Percentiles rank a stretch among this genome's conserved stretches.
phyloP scores from a whole-genome alignment of 2,329 filamentous ascomycete genomes.

The Cryphonectria naterciae region DNA sequence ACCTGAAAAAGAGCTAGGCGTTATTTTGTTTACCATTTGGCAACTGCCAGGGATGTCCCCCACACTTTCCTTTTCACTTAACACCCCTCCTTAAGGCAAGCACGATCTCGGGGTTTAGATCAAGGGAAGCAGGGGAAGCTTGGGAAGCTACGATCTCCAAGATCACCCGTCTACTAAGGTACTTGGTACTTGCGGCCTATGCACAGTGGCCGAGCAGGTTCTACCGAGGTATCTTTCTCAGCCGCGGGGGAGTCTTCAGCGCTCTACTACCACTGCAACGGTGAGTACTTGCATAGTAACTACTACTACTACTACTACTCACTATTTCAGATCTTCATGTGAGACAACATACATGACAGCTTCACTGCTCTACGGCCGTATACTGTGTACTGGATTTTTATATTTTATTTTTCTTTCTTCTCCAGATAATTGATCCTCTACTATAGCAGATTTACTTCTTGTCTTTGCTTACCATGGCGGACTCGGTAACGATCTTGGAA shows the following conservation, averaged over 20 bases:
- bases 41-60: constrained; percentile 3
- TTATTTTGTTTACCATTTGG: neutral
- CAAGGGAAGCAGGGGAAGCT: neutral
- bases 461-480: constrained; percentile 39
- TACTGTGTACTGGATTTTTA: neutral
- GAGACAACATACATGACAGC: constrained; percentile 1
- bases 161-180: neutral
- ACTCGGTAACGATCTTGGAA: constrained; percentile 59
- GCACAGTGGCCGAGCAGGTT: neutral
- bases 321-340: neutral
- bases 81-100: neutral
- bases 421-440: neutral
- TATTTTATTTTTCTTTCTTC: neutral
- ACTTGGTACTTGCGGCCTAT: neutral
- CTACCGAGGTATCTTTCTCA: constrained; percentile 1
- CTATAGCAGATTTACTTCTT: neutral
- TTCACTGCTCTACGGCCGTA: neutral
- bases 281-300: neutral
- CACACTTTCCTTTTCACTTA: neutral
- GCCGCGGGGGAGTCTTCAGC: neutral
- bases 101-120: neutral
- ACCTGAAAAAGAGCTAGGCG: neutral
- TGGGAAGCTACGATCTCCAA: neutral
- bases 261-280: neutral
- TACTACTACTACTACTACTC: neutral